Evolutionary conservation across 129 eudicot species (phyloP).

Genomic region (Flaveria trinervia): DNA sequence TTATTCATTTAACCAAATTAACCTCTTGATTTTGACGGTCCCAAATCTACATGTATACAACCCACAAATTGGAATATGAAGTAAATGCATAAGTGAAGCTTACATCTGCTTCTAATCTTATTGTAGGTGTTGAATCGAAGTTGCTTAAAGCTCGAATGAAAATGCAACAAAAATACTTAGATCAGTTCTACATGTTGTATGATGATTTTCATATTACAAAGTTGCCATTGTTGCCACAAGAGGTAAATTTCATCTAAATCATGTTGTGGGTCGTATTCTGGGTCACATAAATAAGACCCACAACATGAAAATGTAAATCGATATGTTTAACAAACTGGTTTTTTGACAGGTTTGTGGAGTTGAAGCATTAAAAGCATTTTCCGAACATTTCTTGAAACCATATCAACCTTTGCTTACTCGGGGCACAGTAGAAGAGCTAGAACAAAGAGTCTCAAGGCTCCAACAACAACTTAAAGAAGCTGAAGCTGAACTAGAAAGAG

Average conservation of each 20-base stretch:
- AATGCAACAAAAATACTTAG: slow-evolving; percentile 95
- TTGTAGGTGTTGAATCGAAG: slow-evolving; percentile 77
- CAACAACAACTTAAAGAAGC: slow-evolving; percentile 67
- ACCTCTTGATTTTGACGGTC: background rate
- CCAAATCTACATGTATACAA: background rate
- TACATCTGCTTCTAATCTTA: background rate
- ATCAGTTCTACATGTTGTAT: slow-evolving; percentile 90
- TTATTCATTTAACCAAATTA: background rate
- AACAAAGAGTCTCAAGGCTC: slow-evolving; percentile 59
- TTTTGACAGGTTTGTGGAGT: slow-evolving; percentile 75
- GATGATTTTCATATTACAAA: slow-evolving; percentile 94
- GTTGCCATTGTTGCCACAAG: slow-evolving; percentile 88
- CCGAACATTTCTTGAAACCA: slow-evolving; percentile 59
- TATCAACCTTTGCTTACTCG: slow-evolving; percentile 48
- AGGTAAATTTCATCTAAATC: slow-evolving; percentile 44
- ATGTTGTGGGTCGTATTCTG: background rate
- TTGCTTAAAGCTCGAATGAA: slow-evolving; percentile 97
- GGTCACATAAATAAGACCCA: background rate
- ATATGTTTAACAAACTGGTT: background rate
- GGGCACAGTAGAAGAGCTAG: slow-evolving; percentile 75
- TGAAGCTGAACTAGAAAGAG: slow-evolving; percentile 77
- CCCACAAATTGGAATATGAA: slow-evolving; percentile 6
- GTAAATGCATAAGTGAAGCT: background rate
- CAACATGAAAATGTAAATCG: background rate
- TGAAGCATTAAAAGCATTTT: slow-evolving; percentile 72